phyloP scores from a whole-genome alignment of 805 yeast species.

The Nakazawaea holstii region DNA sequence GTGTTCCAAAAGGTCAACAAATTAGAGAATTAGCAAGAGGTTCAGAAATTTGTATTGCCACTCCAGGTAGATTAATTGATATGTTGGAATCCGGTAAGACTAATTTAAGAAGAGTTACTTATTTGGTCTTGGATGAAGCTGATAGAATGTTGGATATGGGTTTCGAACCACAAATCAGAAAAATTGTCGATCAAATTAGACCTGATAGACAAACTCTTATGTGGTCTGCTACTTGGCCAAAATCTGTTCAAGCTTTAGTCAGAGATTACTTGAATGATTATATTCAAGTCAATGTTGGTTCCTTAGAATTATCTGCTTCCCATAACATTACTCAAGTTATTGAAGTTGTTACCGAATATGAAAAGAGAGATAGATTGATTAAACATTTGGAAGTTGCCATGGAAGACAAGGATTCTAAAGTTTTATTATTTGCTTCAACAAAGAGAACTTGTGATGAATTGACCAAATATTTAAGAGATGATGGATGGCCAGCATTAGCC shows the following conservation, averaged over 20 bases:
- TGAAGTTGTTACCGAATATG: constrained; percentile 87
- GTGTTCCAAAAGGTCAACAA: constrained; percentile 98
- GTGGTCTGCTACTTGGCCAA: constrained; percentile 99
- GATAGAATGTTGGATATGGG: constrained; percentile 99
- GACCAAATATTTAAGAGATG: constrained; percentile 85
- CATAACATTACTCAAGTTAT: constrained; percentile 92
- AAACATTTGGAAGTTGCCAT: constrained; percentile 83
- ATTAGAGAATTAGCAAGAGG: constrained; percentile 95
- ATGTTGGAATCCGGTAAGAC: constrained; percentile 95
- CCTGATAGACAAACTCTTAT: constrained; percentile 98
- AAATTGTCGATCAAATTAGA: constrained; percentile 92
- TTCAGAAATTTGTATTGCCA: constrained; percentile 93
- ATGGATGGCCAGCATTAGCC: constrained; percentile 98
- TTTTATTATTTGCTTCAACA: constrained; percentile 90
- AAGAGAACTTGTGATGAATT: constrained; percentile 97
- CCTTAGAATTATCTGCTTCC: constrained; percentile 92
- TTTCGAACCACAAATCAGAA: constrained; percentile 98
- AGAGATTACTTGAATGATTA: constrained; percentile 88
- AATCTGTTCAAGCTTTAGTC: constrained; percentile 91
- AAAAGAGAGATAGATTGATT: constrained; percentile 86
- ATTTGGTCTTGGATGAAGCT: constrained; percentile 97
- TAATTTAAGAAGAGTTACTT: constrained; percentile 92
- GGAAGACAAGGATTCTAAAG: constrained; percentile 64
- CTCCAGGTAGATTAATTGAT: constrained; percentile 98
- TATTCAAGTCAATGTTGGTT: constrained; percentile 95